phyloP scores from a whole-genome alignment of 2,329 filamentous ascomycete species.

The Didymella pinodella region DNA sequence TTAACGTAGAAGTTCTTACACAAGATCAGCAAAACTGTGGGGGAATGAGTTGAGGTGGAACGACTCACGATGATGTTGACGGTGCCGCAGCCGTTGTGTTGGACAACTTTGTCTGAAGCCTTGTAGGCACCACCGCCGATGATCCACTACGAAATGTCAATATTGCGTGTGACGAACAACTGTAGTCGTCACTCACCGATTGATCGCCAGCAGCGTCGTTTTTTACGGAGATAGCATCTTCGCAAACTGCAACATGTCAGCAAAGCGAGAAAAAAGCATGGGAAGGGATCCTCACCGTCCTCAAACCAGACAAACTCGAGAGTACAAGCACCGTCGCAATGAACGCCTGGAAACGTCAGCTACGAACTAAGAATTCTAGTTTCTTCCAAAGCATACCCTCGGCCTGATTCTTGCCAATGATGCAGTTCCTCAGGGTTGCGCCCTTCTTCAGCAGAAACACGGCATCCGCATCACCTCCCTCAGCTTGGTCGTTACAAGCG shows the following conservation, averaged over 20 bases:
- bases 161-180: constrained; percentile 20
- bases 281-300: constrained; percentile 18
- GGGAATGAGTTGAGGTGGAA: not conserved
- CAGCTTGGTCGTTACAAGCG: constrained; percentile 26
- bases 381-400: constrained; percentile 47
- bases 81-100: constrained; percentile 49
- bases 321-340: constrained; percentile 58
- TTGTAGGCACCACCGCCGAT: constrained; percentile 49
- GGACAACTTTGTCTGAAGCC: constrained; percentile 48
- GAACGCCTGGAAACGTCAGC: constrained; percentile 39
- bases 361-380: not conserved
- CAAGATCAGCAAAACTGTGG: not conserved
- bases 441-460: constrained; percentile 60
- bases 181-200: not conserved
- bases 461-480: constrained; percentile 49
- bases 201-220: constrained; percentile 33
- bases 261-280: not conserved
- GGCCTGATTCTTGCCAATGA: constrained; percentile 59
- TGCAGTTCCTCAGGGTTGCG: constrained; percentile 59
- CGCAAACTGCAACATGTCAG: constrained; percentile 37
- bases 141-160: constrained; percentile 26
- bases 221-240: constrained; percentile 45
- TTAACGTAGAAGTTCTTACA: constrained; percentile 32
- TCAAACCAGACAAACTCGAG: constrained; percentile 54
- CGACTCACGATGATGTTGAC: constrained; percentile 37